Conservation (phyloP, 2,329 filamentous ascomycete genomes). For the Cladosporium austrohemisphaericum region DNA sequence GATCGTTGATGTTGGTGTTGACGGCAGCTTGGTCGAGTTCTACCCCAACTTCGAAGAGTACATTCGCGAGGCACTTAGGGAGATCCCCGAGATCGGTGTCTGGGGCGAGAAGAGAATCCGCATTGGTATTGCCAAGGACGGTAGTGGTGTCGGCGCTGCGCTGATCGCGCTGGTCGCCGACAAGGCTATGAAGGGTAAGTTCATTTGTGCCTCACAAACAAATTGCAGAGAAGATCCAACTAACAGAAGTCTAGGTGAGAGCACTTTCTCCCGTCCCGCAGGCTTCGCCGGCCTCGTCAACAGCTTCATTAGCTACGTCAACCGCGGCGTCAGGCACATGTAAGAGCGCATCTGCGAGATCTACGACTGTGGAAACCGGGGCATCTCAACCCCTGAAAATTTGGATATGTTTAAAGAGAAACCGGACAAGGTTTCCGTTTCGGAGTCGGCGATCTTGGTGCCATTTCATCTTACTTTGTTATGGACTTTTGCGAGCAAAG, state of each 20-base stretch:
- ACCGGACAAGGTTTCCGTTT: too few relatives aligned
- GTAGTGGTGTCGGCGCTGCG: slow-evolving; percentile 90
- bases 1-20: slow-evolving; percentile 86
- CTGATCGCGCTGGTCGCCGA: slow-evolving; percentile 89
- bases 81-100: slow-evolving; percentile 71
- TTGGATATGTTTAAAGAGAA: too few relatives aligned
- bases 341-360: too few relatives aligned
- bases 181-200: slow-evolving; percentile 39
- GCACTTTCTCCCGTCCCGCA: neutral
- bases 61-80: slow-evolving; percentile 75
- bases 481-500: neutral
- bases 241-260: neutral
- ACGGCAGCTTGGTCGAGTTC: slow-evolving; percentile 91
- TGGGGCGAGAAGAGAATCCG: slow-evolving; percentile 79
- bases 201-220: neutral
- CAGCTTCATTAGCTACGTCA: slow-evolving; percentile 20
- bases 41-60: slow-evolving; percentile 90
- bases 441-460: too few relatives aligned
- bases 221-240: neutral
- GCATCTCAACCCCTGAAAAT: too few relatives aligned
- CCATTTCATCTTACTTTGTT: too few relatives aligned
- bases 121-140: slow-evolving; percentile 96
- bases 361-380: too few relatives aligned
- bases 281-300: slow-evolving; percentile 9
- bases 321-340: slow-evolving; percentile 20